A percentile compares a stretch with the other conserved stretches of the same genome.
These are phyloP conservation scores for Wallacemonas rigidus DNA, from an alignment of 208 protist species.

Conservation along the genomic window DNA sequence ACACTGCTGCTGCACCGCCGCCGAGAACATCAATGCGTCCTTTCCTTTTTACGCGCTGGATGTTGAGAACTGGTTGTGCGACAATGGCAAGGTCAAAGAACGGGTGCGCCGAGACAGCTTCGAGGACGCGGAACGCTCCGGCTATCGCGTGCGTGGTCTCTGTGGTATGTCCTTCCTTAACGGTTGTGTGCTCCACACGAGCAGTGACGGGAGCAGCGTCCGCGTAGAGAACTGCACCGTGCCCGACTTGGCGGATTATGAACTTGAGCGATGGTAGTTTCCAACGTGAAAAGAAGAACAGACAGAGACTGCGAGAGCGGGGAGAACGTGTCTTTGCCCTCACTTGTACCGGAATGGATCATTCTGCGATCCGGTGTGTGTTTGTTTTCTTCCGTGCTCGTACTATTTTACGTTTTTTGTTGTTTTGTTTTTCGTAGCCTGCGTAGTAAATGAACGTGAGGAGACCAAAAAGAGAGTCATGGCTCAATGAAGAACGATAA, in stretches of 20 bases:
- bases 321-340: not conserved
- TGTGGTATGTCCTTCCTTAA: constrained; percentile 71
- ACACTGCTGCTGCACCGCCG: constrained; percentile 68
- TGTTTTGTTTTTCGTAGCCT: no score
- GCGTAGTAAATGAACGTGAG: no score
- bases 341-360: no score
- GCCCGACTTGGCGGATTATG: constrained; percentile 10
- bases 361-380: no score
- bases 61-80: constrained; percentile 78
- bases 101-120: constrained; percentile 60
- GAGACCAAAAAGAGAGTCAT: no score
- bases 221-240: constrained; percentile 28
- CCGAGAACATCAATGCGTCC: constrained; percentile 16
- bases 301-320: not conserved
- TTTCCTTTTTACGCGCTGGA: constrained; percentile 67
- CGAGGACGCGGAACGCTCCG: constrained; percentile 31
- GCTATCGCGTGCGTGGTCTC: constrained; percentile 57
- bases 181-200: constrained; percentile 36
- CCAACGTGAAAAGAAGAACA: not conserved
- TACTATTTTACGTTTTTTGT: no score
- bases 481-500: no score
- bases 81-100: constrained; percentile 68
- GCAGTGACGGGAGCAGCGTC: not conserved
- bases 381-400: no score
- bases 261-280: constrained; percentile 35